Conservation (phyloP, 1,139 yeast species). For the Lodderomyces pseudojiufengensis region DNA sequence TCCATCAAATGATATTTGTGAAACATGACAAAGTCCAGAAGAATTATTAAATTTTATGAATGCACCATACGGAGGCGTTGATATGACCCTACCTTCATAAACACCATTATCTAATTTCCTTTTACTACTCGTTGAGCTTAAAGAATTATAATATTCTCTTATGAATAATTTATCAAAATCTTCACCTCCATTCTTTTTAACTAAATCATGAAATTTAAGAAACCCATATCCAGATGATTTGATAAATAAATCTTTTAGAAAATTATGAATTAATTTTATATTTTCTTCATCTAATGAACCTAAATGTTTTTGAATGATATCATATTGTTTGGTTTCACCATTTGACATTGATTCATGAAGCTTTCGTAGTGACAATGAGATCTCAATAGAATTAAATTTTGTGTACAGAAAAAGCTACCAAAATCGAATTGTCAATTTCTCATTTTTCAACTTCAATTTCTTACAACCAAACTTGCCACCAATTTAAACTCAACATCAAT, state of each 20-base stretch:
- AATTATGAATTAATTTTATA: conserved; percentile 49
- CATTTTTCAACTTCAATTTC: too few species aligned
- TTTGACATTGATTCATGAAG: conserved; percentile 1
- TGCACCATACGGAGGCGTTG: conserved; percentile 62
- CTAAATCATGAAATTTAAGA: conserved; percentile 35
- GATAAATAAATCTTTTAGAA: conserved; percentile 48
- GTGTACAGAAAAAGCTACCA: too few species aligned
- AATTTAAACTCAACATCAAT: not conserved
- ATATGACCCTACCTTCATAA: conserved; percentile 2
- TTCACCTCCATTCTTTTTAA: conserved; percentile 64
- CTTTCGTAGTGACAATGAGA: too few species aligned
- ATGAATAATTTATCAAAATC: conserved; percentile 47
- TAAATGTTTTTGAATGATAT: conserved; percentile 7
- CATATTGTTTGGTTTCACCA: not conserved
- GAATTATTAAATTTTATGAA: conserved; percentile 46
- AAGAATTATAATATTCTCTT: conserved; percentile 27
- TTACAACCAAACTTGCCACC: conserved; percentile 5
- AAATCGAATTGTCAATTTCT: too few species aligned
- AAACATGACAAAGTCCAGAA: conserved; percentile 73
- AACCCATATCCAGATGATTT: conserved; percentile 16
- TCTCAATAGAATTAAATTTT: too few species aligned
- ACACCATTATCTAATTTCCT: not conserved
- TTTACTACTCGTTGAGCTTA: conserved; percentile 4
- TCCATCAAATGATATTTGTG: conserved; percentile 53
- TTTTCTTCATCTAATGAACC: conserved; percentile 29